Percentiles rank a stretch among this genome's conserved stretches.
Evolutionary conservation across 306 rosid species (phyloP).

Genomic region (Vigna nakashimae): DNA sequence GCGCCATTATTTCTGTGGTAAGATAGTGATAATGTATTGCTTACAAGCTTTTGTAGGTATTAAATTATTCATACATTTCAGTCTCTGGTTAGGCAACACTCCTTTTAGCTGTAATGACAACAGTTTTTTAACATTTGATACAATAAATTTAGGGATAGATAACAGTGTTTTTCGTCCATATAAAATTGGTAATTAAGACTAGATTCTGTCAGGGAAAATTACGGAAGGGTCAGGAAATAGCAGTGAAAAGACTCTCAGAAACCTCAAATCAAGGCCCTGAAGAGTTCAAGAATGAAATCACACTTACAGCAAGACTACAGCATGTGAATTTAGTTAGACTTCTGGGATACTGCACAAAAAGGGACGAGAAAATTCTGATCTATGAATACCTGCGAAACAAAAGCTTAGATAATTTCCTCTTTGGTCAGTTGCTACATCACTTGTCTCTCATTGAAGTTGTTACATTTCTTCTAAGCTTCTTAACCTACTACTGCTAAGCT

Average conservation of each 20-base stretch:
- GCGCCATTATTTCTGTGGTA: not conserved
- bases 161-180: no score
- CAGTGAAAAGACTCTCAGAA: conserved; percentile 60
- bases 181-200: not conserved
- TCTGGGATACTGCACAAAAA: conserved; percentile 57
- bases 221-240: conserved; percentile 54
- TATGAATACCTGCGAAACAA: conserved; percentile 62
- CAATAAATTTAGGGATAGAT: no score
- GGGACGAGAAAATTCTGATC: conserved; percentile 58
- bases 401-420: conserved; percentile 62
- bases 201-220: conserved; percentile 55
- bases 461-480: conserved; percentile 4
- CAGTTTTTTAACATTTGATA: not conserved
- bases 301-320: conserved; percentile 57
- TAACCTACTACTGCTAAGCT: conserved; percentile 5
- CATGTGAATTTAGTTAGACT: conserved; percentile 67
- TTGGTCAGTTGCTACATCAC: conserved; percentile 45
- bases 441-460: conserved; percentile 1
- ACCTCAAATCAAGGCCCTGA: conserved; percentile 61
- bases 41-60: conserved; percentile 9
- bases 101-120: conserved; percentile 6
- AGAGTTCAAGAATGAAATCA: conserved; percentile 56
- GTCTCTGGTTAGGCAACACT: conserved; percentile 1
- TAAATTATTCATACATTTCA: conserved; percentile 11
- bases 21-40: not conserved